Conservation (phyloP, 345 rosid genomes). For the Isatis tinctoria region DNA sequence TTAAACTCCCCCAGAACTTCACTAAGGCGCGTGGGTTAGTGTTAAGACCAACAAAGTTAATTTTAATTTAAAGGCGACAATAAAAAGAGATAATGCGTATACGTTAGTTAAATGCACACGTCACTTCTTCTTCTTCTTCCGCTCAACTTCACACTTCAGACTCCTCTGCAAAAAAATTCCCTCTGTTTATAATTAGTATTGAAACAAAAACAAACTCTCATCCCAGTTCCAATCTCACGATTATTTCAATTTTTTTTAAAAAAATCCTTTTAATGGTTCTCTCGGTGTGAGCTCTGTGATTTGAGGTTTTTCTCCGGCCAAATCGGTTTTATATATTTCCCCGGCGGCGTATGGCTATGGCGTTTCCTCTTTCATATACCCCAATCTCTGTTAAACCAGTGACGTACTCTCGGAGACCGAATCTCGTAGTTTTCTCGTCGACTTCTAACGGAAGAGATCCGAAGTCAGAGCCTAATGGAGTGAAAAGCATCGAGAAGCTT, state of each 20-base stretch:
- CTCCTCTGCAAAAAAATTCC: background rate
- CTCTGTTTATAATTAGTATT: background rate
- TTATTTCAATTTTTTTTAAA: too few relatives aligned
- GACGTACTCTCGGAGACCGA: slow-evolving; percentile 24
- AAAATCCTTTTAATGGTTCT: background rate
- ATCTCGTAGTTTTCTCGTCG: slow-evolving; percentile 35
- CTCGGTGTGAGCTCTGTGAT: background rate
- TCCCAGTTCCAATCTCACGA: too few relatives aligned
- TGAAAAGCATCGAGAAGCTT: slow-evolving; percentile 43
- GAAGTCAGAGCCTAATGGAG: slow-evolving; percentile 27
- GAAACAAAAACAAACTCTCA: too few relatives aligned
- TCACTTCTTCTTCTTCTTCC: slow-evolving; percentile 10
- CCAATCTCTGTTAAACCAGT: slow-evolving; percentile 24
- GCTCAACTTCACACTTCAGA: background rate
- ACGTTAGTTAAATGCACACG: slow-evolving; percentile 29
- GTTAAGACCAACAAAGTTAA: background rate
- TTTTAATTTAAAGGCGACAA: background rate
- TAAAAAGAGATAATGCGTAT: slow-evolving; percentile 23
- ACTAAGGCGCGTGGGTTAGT: slow-evolving; percentile 7
- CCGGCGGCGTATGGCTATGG: slow-evolving; percentile 7
- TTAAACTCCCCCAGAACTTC: too few relatives aligned
- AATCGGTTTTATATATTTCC: background rate
- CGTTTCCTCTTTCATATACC: slow-evolving; percentile 29
- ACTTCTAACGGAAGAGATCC: slow-evolving; percentile 65
- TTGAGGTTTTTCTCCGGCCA: background rate